Evolutionary conservation across 768 basidiomycete species (phyloP), one percentile per base, ranked within the genome.

Genomic region (Suillus variegatus): DNA sequence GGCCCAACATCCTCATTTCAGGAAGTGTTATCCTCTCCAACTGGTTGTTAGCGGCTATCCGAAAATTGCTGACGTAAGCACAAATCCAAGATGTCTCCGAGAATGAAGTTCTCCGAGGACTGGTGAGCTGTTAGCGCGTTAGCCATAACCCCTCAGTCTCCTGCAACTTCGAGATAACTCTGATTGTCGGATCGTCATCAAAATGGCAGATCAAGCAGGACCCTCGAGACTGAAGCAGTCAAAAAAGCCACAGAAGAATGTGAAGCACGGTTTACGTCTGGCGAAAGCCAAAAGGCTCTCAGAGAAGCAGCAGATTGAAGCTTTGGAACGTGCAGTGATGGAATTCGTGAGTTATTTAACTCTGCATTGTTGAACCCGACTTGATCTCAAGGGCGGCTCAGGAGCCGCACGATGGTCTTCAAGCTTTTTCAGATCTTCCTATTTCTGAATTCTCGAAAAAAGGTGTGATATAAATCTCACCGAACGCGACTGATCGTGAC

Each of bases 401-500:
- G 91, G 82, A 82, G 51, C 75, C 86, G 4, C 76, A 84, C 7
- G 77, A 79, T 3, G 84, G 81, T 41, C 73, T 90, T 32, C 69
- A 28, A 63, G 76, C 82, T 4, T 95, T 95, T 75, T 71, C 84
- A 25, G 88, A 92, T 70, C 82, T 95, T 22, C 94, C 94, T 7
- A 85, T 97, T 51, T 95, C 93, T 0, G 82, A 87, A 14, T 75
- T 80, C 18, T 94, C 94, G 2, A 90, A 92, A 72, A 85, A 86
- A 77, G 94, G 93, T 87, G 66, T 64, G 68, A 28, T 20, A 60
- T 14, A 38, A n/a, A 9, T 61, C 13, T 16, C 47, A 35, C 8
- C 28, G 46, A 38, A 41, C 62, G 25, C 18, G 4, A 5, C 28
- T 20, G 51, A 28, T 58, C 28, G n/a, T 62, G 73, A 56, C 13